phyloP scores from a whole-genome alignment of 805 yeast genomes.

The Metschnikowia kofuensis region DNA sequence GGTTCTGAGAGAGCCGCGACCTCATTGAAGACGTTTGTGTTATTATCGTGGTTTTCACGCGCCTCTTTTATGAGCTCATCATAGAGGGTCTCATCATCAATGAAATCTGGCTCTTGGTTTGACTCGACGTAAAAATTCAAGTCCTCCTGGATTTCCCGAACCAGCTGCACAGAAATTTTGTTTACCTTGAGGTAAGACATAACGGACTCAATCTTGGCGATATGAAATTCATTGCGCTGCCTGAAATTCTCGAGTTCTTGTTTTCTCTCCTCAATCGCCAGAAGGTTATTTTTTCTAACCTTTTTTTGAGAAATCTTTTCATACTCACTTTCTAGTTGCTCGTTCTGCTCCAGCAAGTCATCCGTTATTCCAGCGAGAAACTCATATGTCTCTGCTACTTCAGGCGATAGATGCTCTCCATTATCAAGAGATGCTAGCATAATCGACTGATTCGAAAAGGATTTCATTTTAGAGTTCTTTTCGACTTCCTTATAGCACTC shows the following conservation, averaged over 20 bases:
- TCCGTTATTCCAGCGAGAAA: constrained; percentile 31
- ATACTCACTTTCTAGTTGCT: constrained; percentile 37
- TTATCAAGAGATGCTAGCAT: constrained; percentile 38
- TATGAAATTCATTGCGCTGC: constrained; percentile 34
- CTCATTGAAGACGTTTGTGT: constrained; percentile 9
- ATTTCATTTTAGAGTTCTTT: constrained; percentile 40
- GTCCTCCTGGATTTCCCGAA: constrained; percentile 38
- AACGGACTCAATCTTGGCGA: constrained; percentile 32
- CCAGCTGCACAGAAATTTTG: constrained; percentile 15
- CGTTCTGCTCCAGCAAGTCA: constrained; percentile 34
- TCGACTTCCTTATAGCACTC: constrained; percentile 45
- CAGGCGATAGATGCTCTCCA: constrained; percentile 27
- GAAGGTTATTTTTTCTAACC: constrained; percentile 35
- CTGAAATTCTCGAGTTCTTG: constrained; percentile 36
- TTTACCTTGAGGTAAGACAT: constrained; percentile 27
- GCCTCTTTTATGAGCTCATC: constrained; percentile 38
- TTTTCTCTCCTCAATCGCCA: constrained; percentile 37
- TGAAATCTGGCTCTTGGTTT: constrained; percentile 37
- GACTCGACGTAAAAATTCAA: constrained; percentile 35
- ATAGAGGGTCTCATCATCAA: constrained; percentile 38
- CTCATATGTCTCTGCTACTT: constrained; percentile 31
- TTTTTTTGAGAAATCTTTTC: constrained; percentile 40
- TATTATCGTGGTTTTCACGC: constrained; percentile 16
- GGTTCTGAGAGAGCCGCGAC: constrained; percentile 1
- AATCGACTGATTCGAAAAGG: constrained; percentile 44